Evolutionary conservation across 768 basidiomycete species (phyloP).

Genomic region (Gautieria morchelliformis): DNA sequence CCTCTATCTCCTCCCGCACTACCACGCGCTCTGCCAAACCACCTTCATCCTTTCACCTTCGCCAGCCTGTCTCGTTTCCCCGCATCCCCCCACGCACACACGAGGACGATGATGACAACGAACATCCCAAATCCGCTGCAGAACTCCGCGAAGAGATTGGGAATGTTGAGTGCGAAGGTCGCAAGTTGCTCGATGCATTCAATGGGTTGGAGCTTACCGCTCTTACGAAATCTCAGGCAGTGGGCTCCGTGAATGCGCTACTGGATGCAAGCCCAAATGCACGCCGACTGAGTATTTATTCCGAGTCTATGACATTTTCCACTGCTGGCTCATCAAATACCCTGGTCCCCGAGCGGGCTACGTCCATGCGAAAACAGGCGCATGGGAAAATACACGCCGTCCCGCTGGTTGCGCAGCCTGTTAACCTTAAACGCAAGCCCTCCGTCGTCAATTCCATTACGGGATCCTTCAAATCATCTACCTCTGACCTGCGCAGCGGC

Average conservation of each 20-base stretch:
- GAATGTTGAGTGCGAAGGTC: constrained; percentile 60
- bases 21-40: constrained; percentile 7
- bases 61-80: constrained; percentile 12
- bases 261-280: background rate
- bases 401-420: background rate
- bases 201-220: constrained; percentile 68
- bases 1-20: constrained; percentile 6
- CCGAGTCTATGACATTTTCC: background rate
- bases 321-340: background rate
- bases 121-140: constrained; percentile 41
- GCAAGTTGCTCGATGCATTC: constrained; percentile 68
- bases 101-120: constrained; percentile 25
- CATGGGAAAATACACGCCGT: background rate
- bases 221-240: constrained; percentile 31
- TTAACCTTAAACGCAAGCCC: constrained; percentile 1
- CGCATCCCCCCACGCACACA: constrained; percentile 18
- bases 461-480: background rate
- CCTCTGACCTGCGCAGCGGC: background rate
- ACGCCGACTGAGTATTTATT: background rate
- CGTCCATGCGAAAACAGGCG: background rate
- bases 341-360: background rate
- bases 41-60: constrained; percentile 8
- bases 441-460: constrained; percentile 2
- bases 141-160: constrained; percentile 60
- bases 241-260: constrained; percentile 42